These are phyloP conservation scores for Starmerella powellii DNA, from an alignment of 805 yeast genomes.

Conservation along the genomic window DNA sequence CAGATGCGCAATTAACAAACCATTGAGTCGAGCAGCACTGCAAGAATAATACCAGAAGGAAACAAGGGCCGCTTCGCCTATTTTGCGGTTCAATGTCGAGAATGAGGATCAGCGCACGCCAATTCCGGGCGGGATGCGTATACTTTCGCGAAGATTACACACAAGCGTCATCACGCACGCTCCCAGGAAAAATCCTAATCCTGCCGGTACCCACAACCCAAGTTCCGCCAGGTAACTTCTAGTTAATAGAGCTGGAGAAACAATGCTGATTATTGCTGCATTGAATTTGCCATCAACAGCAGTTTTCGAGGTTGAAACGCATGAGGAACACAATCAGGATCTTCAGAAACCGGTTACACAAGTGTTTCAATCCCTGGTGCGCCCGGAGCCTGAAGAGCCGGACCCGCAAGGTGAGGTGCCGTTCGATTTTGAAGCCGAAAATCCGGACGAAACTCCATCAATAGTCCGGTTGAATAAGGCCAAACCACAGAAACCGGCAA, in stretches of 20 bases:
- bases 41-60: no score
- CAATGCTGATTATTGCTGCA: conserved; percentile 24
- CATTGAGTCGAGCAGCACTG: no score
- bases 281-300: conserved; percentile 27
- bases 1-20: no score
- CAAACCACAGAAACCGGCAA: conserved; percentile 15
- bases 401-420: conserved; percentile 18
- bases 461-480: conserved; percentile 7
- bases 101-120: no score
- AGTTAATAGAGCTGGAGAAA: background rate
- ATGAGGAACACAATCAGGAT: background rate
- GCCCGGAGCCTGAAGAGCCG: conserved; percentile 8
- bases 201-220: no score
- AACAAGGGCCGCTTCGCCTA: no score
- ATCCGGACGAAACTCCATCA: conserved; percentile 1
- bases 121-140: no score
- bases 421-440: conserved; percentile 16
- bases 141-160: no score
- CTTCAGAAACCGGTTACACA: background rate
- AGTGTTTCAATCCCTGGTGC: conserved; percentile 9
- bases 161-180: no score
- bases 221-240: background rate
- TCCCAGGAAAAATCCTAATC: no score
- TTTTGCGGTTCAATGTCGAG: no score
- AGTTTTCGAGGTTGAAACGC: conserved; percentile 16